Base-by-base conservation (phyloP, 805 yeast species). In the Starmera dryadoides region DNA sequence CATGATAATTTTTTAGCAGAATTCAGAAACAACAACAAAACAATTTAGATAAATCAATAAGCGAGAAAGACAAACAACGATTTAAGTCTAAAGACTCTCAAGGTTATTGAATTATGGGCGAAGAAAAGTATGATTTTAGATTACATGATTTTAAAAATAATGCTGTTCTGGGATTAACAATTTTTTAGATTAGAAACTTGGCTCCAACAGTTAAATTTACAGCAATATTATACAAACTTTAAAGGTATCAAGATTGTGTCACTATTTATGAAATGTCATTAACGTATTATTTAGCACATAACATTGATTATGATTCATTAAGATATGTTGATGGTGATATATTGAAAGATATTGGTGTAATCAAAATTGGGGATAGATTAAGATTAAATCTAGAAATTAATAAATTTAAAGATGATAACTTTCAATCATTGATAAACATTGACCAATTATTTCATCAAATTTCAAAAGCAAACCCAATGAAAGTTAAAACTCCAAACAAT, bases 361-460 rank as follows among this genome's bases (percentile, higher is more conserved):
- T 50, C n/a, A 81, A 77, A 46, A 75, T 91, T 14, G 97, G 98
- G 1, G 98, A 93, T 57, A 65, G 96, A 21, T 66, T 91, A 17
- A 66, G 82, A 22, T 59, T 91, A 10, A 76, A 81, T 50, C 64
- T 75, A 14, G 79, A 81, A 17, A 67, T 85, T 3, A 64, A 71
- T 23, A 57, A 64, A 32, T 49, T 77, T 61, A 36, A 55, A 46
- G 36, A 47, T 50, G 31, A 36, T 3, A 38, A 43, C 16, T 22
- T 36, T 8, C 21, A 33, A 4, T 18, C 37, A 23, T 36, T 39
- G 6, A 14, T 44, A 2, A 40, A 42, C 20, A 35, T 46, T 6
- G 49, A 51, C 9, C 46, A 48, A 20, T 37, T 48, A 22, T 48
- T 47, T 35, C 33, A 40, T 3, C 32, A 37, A 10, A 31, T 44